These are phyloP conservation scores for Diaporthe caulivora DNA, from an alignment of 2,329 filamentous ascomycete genomes.

Conservation along the genomic window DNA sequence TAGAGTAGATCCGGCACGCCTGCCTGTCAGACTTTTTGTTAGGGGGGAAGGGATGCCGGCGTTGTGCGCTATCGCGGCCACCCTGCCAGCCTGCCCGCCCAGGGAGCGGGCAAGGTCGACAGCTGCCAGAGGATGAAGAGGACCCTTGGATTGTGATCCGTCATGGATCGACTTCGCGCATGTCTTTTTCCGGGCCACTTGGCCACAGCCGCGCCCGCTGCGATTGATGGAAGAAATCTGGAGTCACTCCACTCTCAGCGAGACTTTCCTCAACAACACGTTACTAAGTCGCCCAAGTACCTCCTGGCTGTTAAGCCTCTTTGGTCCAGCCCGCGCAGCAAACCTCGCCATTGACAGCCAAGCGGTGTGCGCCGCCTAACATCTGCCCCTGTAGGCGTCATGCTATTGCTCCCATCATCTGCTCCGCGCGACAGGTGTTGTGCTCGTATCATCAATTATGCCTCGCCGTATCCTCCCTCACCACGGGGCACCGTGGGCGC, in stretches of 20 bases:
- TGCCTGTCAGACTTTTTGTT: not conserved
- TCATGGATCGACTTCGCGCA: conserved; percentile 23
- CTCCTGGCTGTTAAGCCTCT: conserved; percentile 23
- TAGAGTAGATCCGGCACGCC: not conserved
- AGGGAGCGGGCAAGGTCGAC: not conserved
- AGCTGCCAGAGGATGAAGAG: not conserved
- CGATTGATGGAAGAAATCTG: conserved; percentile 41
- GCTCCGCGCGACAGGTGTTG: conserved; percentile 26
- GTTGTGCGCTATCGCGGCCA: not conserved
- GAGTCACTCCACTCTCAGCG: conserved; percentile 39
- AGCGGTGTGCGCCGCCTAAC: conserved; percentile 16
- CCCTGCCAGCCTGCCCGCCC: not conserved
- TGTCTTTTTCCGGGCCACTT: conserved; percentile 24
- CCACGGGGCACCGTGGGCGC: conserved; percentile 3
- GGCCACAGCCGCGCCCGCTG: conserved; percentile 24
- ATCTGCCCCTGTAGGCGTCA: conserved; percentile 27
- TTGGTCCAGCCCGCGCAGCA: conserved; percentile 13
- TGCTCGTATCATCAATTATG: conserved; percentile 18
- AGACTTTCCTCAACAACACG: conserved; percentile 37
- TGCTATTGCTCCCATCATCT: conserved; percentile 25
- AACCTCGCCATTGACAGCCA: conserved; percentile 23
- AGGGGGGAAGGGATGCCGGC: too few species aligned
- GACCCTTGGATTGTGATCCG: conserved; percentile 26
- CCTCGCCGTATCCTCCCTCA: not conserved
- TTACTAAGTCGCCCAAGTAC: conserved; percentile 27